Percentiles rank a stretch among this genome's conserved stretches.
Evolutionary conservation across 1,284 basidiomycete genomes (phyloP).

Genomic region (Cutaneotrichosporon sp.): DNA sequence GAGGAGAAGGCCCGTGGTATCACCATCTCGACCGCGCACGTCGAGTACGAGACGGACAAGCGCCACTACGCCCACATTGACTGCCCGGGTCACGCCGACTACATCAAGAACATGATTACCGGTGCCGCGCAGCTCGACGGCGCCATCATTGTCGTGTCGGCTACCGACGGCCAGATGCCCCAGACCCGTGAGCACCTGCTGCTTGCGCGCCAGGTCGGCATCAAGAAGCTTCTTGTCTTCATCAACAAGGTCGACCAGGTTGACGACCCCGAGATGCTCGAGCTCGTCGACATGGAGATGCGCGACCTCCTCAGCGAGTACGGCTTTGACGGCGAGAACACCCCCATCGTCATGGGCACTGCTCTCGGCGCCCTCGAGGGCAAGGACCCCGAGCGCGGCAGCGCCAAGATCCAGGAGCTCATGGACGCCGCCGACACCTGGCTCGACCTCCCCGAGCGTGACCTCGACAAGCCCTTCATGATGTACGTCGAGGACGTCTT

Average conservation of each 20-base stretch:
- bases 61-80: conserved; percentile 99
- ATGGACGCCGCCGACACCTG: conserved; percentile 86
- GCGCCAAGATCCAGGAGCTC: conserved; percentile 75
- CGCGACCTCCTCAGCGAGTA: conserved; percentile 89
- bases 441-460: conserved; percentile 93
- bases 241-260: conserved; percentile 97
- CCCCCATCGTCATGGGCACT: conserved; percentile 94
- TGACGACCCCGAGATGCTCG: conserved; percentile 95
- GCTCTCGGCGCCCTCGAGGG: conserved; percentile 93
- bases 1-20: conserved; percentile 99
- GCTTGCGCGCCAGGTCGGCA: conserved; percentile 95
- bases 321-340: conserved; percentile 94
- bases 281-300: conserved; percentile 99
- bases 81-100: conserved; percentile 66
- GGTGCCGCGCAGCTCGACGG: conserved; percentile 99
- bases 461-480: conserved; percentile 96
- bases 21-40: conserved; percentile 82
- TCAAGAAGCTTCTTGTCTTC: conserved; percentile 97
- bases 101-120: conserved; percentile 99
- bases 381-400: conserved; percentile 70
- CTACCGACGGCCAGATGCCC: conserved; percentile 99
- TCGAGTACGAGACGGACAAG: conserved; percentile 90
- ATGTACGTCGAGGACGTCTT: conserved; percentile 97
- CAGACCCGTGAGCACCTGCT: conserved; percentile 98
- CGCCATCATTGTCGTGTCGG: conserved; percentile 95